Base-by-base conservation (phyloP, 148 eudicot genomes). In the Linanthus parryae region DNA sequence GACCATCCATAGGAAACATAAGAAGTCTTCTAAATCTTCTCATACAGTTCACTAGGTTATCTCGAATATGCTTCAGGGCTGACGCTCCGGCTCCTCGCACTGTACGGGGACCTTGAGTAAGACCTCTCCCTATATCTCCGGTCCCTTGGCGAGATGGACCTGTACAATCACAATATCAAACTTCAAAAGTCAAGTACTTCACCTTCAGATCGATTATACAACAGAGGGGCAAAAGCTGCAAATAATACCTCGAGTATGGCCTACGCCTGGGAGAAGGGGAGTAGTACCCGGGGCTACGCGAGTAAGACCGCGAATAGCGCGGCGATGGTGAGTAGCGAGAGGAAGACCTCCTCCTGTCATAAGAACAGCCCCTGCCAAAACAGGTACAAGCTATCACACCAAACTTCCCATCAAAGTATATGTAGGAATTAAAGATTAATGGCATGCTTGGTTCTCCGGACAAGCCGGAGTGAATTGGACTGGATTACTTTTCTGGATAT, bases 61-160 rank as follows among this genome's bases (percentile, higher is more conserved):
- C 47, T 38, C 24, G 19, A 52, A 39, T 61, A 61, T 40, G 20
- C 58, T 17, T 43, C 42, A 31, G 65, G 51, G 37, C 56, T 49
- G 38, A 0, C 14, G 41, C 55, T 51, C 2, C 51, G 51, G n/a
- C 51, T 11, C 39, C 79, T 72, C 51, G 56, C 34, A 42, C 24
- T n/a, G 22, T 11, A 35, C 9, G 56, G 56, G 20, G 56, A 31
- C 27, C 56, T 51, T 3, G 56, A 51, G 41, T 31, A 51, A 1
- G 56, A 51, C 22, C 56, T 51, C 27, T 34, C n/a, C n/a, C 56
- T 31, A 41, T 51, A 51, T 19, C 41, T 59, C 31, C 72, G 35
- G n/a, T 40, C 78, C 12, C 71, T 58, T 10, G 84, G 87, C 8
- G 94, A 87, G 40, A 69, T 64, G 13, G 90, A 88, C 83, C 97